Evolutionary conservation across 768 basidiomycete genomes (phyloP).

Genomic region (Boletus insuetus): DNA sequence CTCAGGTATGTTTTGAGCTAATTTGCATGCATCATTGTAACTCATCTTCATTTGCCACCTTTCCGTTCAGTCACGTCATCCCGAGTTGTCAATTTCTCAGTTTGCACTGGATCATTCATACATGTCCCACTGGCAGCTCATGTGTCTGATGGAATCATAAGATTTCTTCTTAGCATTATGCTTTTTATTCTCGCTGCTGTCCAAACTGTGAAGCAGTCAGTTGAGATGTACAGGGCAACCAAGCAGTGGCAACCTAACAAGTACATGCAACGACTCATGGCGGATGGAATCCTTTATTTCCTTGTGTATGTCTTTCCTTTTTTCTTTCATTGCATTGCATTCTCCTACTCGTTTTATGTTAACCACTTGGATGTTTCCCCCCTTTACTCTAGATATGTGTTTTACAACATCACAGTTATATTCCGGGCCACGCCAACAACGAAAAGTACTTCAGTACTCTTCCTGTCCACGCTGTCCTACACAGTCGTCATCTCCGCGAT

Average conservation of each 20-base stretch:
- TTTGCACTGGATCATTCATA: neutral
- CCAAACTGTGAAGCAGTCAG: neutral
- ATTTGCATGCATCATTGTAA: neutral
- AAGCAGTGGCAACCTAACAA: neutral
- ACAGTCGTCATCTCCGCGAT: neutral
- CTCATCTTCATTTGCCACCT: neutral
- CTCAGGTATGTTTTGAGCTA: neutral
- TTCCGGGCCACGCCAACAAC: neutral
- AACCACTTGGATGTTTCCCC: neutral
- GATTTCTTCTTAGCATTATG: neutral
- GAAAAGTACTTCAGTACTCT: too few species aligned
- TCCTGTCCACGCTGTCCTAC: neutral
- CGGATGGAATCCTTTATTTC: constrained; percentile 10
- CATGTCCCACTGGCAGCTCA: neutral
- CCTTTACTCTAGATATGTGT: neutral
- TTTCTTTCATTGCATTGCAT: too few species aligned
- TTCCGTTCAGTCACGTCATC: neutral
- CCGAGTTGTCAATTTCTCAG: neutral
- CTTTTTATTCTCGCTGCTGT: neutral
- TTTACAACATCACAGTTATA: neutral
- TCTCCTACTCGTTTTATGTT: neutral
- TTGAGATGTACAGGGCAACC: neutral
- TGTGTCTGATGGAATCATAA: neutral
- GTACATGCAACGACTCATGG: neutral
- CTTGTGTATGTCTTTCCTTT: constrained; percentile 22